These are phyloP conservation scores for Paracoccidioides lutzii DNA, from an alignment of 2,329 filamentous ascomycete genomes.

Conservation along the genomic window DNA sequence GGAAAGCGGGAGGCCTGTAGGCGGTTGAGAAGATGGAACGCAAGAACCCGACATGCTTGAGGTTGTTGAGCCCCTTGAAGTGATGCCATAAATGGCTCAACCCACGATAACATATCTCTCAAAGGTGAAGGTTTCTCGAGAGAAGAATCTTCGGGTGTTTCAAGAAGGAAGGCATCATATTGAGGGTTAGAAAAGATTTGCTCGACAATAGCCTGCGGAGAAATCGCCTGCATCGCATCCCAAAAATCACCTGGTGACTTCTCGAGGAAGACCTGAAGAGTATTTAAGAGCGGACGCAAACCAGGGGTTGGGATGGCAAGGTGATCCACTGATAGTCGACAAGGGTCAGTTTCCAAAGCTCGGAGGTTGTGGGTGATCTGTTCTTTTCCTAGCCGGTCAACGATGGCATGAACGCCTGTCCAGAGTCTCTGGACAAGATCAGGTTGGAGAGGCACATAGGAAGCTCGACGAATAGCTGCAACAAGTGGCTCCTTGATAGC, in stretches of 20 bases:
- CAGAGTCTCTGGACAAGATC: conserved; percentile 60
- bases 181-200: conserved; percentile 64
- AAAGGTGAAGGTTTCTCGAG: conserved; percentile 42
- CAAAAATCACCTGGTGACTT: conserved; percentile 73
- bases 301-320: conserved; percentile 50
- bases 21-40: conserved; percentile 59
- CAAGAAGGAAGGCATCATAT: conserved; percentile 43
- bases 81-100: conserved; percentile 63
- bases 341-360: conserved; percentile 60
- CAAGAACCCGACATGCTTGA: conserved; percentile 66
- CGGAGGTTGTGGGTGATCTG: conserved; percentile 67
- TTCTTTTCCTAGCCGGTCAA: conserved; percentile 59
- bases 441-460: conserved; percentile 39
- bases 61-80: conserved; percentile 63
- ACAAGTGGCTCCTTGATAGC: conserved; percentile 63
- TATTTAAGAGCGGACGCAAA: conserved; percentile 56
- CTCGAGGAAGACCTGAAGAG: conserved; percentile 57
- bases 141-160: conserved; percentile 40
- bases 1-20: conserved; percentile 31
- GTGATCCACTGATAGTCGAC: conserved; percentile 49
- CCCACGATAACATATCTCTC: conserved; percentile 59
- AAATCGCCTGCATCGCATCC: conserved; percentile 72
- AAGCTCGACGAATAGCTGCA: conserved; percentile 51
- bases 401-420: conserved; percentile 60
- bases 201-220: conserved; percentile 69